Conservation (phyloP, 192 early-diverging fungal species). For the Coemansia sp. region DNA sequence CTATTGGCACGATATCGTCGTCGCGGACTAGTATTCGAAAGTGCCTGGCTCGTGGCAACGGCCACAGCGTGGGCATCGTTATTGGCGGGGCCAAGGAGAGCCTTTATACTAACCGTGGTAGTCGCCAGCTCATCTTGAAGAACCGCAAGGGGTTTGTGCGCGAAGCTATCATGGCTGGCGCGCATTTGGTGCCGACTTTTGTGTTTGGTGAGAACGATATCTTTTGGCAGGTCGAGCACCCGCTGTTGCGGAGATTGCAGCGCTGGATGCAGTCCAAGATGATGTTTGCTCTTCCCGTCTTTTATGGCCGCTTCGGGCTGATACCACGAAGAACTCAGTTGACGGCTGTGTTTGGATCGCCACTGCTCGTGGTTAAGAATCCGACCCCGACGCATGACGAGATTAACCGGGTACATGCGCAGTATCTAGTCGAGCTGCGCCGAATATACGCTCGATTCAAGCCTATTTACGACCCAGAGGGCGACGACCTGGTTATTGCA, state of each 20-base stretch:
- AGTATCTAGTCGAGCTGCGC: conserved; percentile 32
- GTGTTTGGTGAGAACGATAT: conserved; percentile 95
- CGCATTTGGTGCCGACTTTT: conserved; percentile 82
- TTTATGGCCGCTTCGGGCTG: conserved; percentile 71
- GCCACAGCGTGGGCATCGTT: conserved; percentile 82
- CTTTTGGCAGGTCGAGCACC: conserved; percentile 75
- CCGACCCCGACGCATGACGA: conserved; percentile 28
- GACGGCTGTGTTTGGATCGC: conserved; percentile 34
- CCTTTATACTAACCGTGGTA: conserved; percentile 66
- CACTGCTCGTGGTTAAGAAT: conserved; percentile 31
- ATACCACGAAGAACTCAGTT: conserved; percentile 41
- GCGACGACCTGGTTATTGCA: conserved; percentile 34
- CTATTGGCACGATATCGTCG: conserved; percentile 74
- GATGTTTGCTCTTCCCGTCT: conserved; percentile 75
- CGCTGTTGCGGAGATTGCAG: conserved; percentile 64
- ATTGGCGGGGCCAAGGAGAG: conserved; percentile 91
- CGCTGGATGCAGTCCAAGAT: conserved; percentile 65
- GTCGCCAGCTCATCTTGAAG: conserved; percentile 66
- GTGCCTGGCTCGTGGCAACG: conserved; percentile 71
- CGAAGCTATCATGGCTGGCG: conserved; percentile 79
- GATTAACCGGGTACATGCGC: conserved; percentile 34
- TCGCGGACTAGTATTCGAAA: conserved; percentile 72
- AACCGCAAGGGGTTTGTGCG: conserved; percentile 90
- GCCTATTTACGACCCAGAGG: conserved; percentile 48
- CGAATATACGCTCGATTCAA: conserved; percentile 41